Percentiles rank a stretch among this genome's conserved stretches.
These are phyloP conservation scores for Didymella arachidicola DNA, from an alignment of 2,329 filamentous ascomycete species.

Conservation along the genomic window DNA sequence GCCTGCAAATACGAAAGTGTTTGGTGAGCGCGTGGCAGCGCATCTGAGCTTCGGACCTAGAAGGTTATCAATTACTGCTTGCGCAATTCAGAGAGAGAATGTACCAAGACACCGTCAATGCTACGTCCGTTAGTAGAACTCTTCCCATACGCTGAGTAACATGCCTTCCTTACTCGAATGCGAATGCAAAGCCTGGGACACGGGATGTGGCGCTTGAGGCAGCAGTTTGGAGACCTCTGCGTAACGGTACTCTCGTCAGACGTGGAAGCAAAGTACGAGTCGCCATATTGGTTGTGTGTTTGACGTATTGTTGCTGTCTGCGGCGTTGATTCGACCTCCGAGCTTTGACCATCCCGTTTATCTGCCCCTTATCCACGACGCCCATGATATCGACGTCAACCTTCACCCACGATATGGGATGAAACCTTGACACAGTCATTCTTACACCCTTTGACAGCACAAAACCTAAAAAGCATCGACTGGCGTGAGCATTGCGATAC, in stretches of 20 bases:
- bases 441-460: not conserved
- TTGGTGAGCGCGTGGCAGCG: slow-evolving; percentile 79
- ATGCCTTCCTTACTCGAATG: slow-evolving; percentile 60
- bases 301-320: not conserved
- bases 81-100: not conserved
- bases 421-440: too few species aligned
- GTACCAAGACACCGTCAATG: slow-evolving; percentile 92
- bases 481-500: not conserved
- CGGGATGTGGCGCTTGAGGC: slow-evolving; percentile 27
- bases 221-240: slow-evolving; percentile 39
- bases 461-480: not conserved
- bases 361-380: not conserved
- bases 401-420: not conserved
- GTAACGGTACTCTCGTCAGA: slow-evolving; percentile 9
- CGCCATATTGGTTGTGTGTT: slow-evolving; percentile 3
- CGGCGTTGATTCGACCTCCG: not conserved
- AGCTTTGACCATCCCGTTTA: not conserved
- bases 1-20: slow-evolving; percentile 76
- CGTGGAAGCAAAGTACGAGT: slow-evolving; percentile 4
- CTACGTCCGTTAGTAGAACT: slow-evolving; percentile 52
- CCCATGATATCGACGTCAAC: not conserved
- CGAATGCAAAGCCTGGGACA: slow-evolving; percentile 61
- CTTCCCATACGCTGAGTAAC: slow-evolving; percentile 17
- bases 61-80: not conserved
- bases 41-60: slow-evolving; percentile 69